phyloP scores from a whole-genome alignment of 179 eudicot genomes.

The Dionaea muscipula region DNA sequence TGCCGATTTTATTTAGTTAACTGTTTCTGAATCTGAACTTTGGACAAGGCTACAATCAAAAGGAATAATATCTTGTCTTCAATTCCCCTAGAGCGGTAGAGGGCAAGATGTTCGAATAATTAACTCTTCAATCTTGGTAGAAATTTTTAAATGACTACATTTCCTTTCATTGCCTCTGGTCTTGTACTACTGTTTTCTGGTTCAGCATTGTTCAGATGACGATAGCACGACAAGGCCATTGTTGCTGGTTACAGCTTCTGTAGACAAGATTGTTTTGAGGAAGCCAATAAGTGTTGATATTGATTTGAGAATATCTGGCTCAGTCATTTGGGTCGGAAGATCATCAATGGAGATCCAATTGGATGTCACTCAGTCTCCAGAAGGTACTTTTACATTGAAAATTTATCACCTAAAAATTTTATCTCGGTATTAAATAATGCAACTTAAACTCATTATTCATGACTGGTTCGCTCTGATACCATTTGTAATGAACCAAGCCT shows the following conservation, averaged over 20 bases:
- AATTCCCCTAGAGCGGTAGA: no score
- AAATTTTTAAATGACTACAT: no score
- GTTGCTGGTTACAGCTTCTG: conserved; percentile 84
- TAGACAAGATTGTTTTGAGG: conserved; percentile 86
- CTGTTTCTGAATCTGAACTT: no score
- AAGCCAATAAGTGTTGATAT: conserved; percentile 69
- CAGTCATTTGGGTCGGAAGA: conserved; percentile 90
- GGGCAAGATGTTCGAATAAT: not conserved
- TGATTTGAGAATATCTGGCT: conserved; percentile 71
- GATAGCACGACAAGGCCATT: conserved; percentile 86
- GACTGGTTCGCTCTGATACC: no score
- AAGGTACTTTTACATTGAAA: conserved; percentile 20
- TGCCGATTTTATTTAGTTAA: no score
- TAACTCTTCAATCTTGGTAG: no score
- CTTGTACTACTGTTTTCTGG: conserved; percentile 8
- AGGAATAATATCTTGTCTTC: no score
- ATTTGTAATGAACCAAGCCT: no score
- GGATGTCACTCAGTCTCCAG: conserved; percentile 53
- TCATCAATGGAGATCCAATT: conserved; percentile 94
- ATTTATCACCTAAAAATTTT: conserved; percentile 3
- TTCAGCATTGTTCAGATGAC: conserved; percentile 84
- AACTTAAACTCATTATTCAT: no score
- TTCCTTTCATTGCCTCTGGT: not conserved
- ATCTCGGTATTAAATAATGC: no score
- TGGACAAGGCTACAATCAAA: no score